These are phyloP conservation scores for Podospora sp. DNA, from an alignment of 495 filamentous ascomycete species.

Conservation along the genomic window DNA sequence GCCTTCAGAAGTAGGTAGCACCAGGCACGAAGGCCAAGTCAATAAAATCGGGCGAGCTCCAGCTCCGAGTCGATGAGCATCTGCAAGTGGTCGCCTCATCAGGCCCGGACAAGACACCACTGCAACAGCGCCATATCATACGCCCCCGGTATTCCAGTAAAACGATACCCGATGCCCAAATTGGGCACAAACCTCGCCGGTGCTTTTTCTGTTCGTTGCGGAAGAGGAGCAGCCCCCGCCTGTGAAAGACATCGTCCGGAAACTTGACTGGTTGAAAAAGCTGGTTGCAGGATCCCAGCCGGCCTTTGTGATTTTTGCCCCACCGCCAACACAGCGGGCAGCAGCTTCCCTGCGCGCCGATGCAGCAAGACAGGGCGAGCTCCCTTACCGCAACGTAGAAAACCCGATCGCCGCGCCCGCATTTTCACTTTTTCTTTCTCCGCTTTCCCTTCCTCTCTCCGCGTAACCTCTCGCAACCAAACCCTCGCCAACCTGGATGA, in stretches of 20 bases:
- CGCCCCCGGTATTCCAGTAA: not conserved
- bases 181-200: constrained; percentile 15
- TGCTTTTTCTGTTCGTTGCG: constrained; percentile 1
- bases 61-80: not conserved
- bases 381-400: constrained; percentile 11
- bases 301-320: constrained; percentile 14
- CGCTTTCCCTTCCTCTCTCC: constrained; percentile 1
- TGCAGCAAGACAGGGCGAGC: constrained; percentile 1
- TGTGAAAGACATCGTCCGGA: not conserved
- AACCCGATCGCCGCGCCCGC: constrained; percentile 15
- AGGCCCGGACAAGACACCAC: not conserved
- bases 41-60: not conserved
- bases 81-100: not conserved
- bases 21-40: not conserved
- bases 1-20: no score
- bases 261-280: constrained; percentile 10
- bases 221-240: not conserved
- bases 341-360: constrained; percentile 20
- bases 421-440: constrained; percentile 7
- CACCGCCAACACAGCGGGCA: constrained; percentile 38
- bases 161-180: constrained; percentile 13
- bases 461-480: not conserved
- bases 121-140: no score
- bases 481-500: constrained; percentile 8
- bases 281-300: constrained; percentile 16